phyloP scores from a whole-genome alignment of 805 yeast genomes.

The Ascoidea rubescens region DNA sequence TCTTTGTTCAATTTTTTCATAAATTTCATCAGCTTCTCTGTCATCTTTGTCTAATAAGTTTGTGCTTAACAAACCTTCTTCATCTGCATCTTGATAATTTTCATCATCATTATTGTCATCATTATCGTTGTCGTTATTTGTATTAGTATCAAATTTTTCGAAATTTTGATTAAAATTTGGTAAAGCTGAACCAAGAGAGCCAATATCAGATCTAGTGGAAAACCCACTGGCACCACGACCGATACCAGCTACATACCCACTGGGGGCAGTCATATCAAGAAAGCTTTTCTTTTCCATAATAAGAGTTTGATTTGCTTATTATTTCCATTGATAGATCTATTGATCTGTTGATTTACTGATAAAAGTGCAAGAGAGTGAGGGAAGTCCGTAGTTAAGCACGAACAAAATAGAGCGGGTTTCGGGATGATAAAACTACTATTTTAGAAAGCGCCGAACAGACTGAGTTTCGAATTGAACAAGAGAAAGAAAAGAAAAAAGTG shows the following conservation, averaged over 20 bases:
- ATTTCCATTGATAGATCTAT: neutral
- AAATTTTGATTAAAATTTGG: slow-evolving; percentile 14
- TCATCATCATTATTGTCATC: slow-evolving; percentile 17
- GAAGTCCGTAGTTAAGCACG: too few relatives aligned
- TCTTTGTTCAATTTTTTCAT: slow-evolving; percentile 50
- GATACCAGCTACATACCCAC: slow-evolving; percentile 81
- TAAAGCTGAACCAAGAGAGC: slow-evolving; percentile 27
- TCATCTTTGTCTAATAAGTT: slow-evolving; percentile 35
- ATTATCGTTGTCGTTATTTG: slow-evolving; percentile 13
- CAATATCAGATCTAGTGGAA: slow-evolving; percentile 70
- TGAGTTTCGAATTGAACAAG: neutral
- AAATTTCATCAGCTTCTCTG: slow-evolving; percentile 65
- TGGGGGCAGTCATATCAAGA: slow-evolving; percentile 75
- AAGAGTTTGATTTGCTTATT: neutral
- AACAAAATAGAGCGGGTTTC: too few relatives aligned
- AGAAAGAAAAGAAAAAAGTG: neutral
- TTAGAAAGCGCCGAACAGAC: neutral
- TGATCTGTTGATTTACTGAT: neutral
- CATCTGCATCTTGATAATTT: slow-evolving; percentile 19
- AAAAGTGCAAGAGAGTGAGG: neutral
- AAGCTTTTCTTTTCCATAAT: slow-evolving; percentile 45
- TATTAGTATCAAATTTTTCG: slow-evolving; percentile 14
- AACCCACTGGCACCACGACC: slow-evolving; percentile 96
- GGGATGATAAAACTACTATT: neutral
- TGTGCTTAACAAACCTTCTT: slow-evolving; percentile 18